A percentile compares a stretch with the other conserved stretches of the same genome.
phyloP scores from a whole-genome alignment of 163 green algal species.

The Scenedesmus sp. region DNA sequence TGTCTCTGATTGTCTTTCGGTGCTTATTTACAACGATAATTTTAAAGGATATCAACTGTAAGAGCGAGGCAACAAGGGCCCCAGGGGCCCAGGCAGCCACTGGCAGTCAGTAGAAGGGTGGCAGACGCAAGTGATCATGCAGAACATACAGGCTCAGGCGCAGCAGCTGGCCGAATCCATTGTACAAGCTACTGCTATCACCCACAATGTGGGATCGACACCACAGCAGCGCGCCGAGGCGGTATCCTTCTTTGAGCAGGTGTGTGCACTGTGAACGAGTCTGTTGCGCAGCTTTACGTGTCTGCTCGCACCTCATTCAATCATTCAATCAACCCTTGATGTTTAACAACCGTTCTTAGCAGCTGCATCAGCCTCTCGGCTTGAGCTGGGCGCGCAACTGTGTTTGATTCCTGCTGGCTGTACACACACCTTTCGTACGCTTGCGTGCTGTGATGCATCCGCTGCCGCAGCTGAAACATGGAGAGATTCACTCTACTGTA shows the following conservation, averaged over 20 bases:
- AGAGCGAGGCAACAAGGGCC: background rate
- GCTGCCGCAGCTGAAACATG: conserved; percentile 63
- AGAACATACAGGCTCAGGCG: conserved; percentile 18
- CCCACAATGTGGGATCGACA: conserved; percentile 46
- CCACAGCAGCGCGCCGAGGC: conserved; percentile 61
- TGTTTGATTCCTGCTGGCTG: conserved; percentile 10
- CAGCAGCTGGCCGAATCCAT: conserved; percentile 50
- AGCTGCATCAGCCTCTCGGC: background rate
- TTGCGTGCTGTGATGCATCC: background rate
- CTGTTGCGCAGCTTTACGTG: background rate
- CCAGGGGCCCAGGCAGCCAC: conserved; percentile 9
- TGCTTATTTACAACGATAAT: background rate
- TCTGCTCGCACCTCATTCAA: background rate
- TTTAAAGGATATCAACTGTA: background rate
- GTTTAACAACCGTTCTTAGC: background rate
- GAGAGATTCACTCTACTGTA: conserved; percentile 62
- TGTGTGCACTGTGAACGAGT: conserved; percentile 5
- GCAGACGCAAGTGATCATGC: conserved; percentile 10
- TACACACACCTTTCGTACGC: background rate
- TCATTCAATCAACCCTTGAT: background rate
- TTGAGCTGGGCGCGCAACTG: background rate
- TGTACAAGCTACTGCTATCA: conserved; percentile 51
- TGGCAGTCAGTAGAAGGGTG: conserved; percentile 12
- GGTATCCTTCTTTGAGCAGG: conserved; percentile 72
- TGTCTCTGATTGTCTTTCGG: background rate